Evolutionary conservation across 768 basidiomycete species (phyloP).

Genomic region (Russula griseocarnosa): DNA sequence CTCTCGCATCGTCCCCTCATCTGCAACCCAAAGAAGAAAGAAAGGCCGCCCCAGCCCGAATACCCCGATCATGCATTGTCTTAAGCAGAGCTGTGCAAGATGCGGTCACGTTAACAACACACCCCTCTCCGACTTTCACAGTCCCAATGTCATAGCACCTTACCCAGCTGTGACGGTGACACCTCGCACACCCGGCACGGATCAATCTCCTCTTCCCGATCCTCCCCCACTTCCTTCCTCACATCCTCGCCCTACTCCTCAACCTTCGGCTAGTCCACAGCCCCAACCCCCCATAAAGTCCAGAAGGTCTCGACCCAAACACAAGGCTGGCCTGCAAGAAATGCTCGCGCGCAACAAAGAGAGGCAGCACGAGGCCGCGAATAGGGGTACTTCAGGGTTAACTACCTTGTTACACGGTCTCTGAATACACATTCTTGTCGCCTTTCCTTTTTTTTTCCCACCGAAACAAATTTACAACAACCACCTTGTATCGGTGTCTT

Average conservation of each 20-base stretch:
- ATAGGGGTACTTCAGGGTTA: conserved; percentile 13
- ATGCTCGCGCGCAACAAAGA: conserved; percentile 61
- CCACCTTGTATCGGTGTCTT: background rate
- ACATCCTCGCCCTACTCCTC: conserved; percentile 2
- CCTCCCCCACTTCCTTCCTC: conserved; percentile 6
- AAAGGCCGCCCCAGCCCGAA: conserved; percentile 20
- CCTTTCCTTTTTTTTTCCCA: background rate
- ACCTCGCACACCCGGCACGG: conserved; percentile 16
- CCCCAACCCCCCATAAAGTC: conserved; percentile 4
- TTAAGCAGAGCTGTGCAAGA: conserved; percentile 29
- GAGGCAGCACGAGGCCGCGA: conserved; percentile 40
- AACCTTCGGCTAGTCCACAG: background rate
- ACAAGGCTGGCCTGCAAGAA: conserved; percentile 54
- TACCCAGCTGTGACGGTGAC: background rate
- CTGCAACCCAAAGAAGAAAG: conserved; percentile 26
- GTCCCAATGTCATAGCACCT: conserved; percentile 5
- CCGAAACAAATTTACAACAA: background rate
- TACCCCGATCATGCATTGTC: background rate
- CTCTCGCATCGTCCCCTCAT: conserved; percentile 37
- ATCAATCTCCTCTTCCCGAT: conserved; percentile 6
- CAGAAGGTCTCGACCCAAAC: conserved; percentile 43
- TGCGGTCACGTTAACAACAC: conserved; percentile 34
- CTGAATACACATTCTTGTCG: background rate
- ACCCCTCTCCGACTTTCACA: conserved; percentile 18
- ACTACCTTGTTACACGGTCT: conserved; percentile 22